Base-by-base conservation (phyloP, 75 land plant genomes). In the Cryptomeria japonica region DNA sequence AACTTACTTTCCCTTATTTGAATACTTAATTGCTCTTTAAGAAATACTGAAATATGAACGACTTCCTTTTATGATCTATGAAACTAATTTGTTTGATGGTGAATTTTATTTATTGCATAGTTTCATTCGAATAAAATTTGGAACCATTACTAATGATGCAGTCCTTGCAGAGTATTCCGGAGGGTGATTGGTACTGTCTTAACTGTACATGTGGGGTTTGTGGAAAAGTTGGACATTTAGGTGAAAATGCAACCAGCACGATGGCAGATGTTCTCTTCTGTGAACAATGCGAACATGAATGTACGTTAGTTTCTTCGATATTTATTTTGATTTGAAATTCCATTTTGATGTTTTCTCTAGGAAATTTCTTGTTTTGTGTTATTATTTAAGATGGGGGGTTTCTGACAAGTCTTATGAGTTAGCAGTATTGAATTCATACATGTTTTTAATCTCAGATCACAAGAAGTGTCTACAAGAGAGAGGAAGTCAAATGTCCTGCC, bases 171-270 rank as follows among this genome's bases (percentile, higher is more conserved):
- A 87, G 83, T 84, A 93, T 94, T 90, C 98, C 98, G 25, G 83
- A 91, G 34, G 98, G 96, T 61, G 97, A 94, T 87, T 97, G 98
- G 98, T 93, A 92, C 80, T 97, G 98, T 90, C 94, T 93, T 49
- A 91, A 93, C 53, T 96, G 98, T 82, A 87, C 88, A 68, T 96
- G 98, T 90, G 90, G 88, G 58, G 90, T 88, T 68, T 95, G 98
- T 90, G 91, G 94, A 10, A 25, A 10, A 8, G 88, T 78, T 83
- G 86, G 31, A 25, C n/a, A 75, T 31, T 80, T 25, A 36, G 86
- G 86, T 75, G 47, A 55, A 84, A 37, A n/a, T 46, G 41, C 87
- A 19, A 78, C 41, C 77, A 36, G 36, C 38, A 76, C 82, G 46
- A 72, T 3, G 42, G 12, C 25, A 36, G 3, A 58, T 56, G 41